A percentile compares a stretch with the other conserved stretches of the same genome.
These are phyloP conservation scores for Phytophthora pluvialis DNA, from an alignment of 352 stramenopile genomes.

Conservation along the genomic window DNA sequence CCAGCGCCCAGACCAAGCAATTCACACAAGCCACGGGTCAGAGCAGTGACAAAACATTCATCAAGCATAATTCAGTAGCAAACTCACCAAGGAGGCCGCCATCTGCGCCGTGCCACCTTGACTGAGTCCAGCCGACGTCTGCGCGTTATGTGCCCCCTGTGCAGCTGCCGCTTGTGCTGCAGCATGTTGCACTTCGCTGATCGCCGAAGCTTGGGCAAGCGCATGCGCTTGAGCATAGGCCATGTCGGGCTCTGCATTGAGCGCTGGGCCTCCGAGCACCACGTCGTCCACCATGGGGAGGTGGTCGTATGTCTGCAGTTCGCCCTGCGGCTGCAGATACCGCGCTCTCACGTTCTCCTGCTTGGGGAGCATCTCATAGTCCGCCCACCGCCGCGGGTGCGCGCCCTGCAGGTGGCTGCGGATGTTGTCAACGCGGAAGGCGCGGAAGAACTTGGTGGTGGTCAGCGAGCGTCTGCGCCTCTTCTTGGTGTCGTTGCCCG, in stretches of 20 bases:
- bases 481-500: constrained; percentile 70
- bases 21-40: constrained; percentile 4
- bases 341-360: constrained; percentile 60
- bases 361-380: constrained; percentile 85
- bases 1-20: not conserved
- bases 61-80: not conserved
- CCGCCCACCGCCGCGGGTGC: constrained; percentile 74
- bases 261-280: constrained; percentile 56
- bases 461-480: constrained; percentile 76
- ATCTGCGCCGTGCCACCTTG: constrained; percentile 32
- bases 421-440: constrained; percentile 88
- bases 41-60: not conserved
- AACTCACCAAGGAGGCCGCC: constrained; percentile 53
- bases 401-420: constrained; percentile 83
- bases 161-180: constrained; percentile 19
- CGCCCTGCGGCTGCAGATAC: constrained; percentile 72
- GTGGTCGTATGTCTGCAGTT: constrained; percentile 63
- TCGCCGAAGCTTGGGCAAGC: constrained; percentile 38
- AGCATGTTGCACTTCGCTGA: constrained; percentile 46
- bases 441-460: constrained; percentile 89
- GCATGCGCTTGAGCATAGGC: constrained; percentile 63
- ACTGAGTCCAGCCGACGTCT: constrained; percentile 22
- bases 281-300: constrained; percentile 78
- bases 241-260: constrained; percentile 66
- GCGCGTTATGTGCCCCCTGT: constrained; percentile 15